These are phyloP conservation scores for Medicago ruthenica DNA, from an alignment of 306 rosid genomes.

Conservation along the genomic window DNA sequence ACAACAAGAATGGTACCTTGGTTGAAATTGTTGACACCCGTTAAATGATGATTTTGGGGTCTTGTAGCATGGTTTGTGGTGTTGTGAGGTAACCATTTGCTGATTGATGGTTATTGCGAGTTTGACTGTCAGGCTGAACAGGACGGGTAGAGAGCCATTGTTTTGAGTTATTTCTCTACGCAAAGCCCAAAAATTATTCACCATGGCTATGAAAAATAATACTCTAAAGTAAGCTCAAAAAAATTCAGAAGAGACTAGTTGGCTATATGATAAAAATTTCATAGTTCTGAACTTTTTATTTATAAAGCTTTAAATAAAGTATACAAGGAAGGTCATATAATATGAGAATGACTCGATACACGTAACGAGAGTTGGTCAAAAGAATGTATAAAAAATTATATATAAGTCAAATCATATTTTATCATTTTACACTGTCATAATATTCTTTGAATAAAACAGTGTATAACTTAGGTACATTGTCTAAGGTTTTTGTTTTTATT, in stretches of 20 bases:
- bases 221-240: background rate
- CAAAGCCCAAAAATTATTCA: background rate
- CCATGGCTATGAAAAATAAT: no score
- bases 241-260: background rate
- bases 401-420: background rate
- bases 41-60: background rate
- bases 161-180: background rate
- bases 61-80: background rate
- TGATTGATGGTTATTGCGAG: background rate
- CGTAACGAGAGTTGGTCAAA: background rate
- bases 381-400: background rate
- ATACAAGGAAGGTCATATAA: background rate
- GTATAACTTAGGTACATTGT: background rate
- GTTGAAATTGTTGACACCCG: background rate
- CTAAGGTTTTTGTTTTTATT: background rate
- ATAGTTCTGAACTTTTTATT: background rate
- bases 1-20: background rate
- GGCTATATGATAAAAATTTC: background rate
- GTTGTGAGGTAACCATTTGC: background rate
- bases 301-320: background rate
- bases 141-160: background rate
- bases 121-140: background rate
- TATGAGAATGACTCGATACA: background rate
- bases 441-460: background rate
- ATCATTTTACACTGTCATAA: background rate